A percentile compares a stretch with the other conserved stretches of the same genome.
Conservation (phyloP, 139 green algal species). For the Dunaliella sp. region DNA sequence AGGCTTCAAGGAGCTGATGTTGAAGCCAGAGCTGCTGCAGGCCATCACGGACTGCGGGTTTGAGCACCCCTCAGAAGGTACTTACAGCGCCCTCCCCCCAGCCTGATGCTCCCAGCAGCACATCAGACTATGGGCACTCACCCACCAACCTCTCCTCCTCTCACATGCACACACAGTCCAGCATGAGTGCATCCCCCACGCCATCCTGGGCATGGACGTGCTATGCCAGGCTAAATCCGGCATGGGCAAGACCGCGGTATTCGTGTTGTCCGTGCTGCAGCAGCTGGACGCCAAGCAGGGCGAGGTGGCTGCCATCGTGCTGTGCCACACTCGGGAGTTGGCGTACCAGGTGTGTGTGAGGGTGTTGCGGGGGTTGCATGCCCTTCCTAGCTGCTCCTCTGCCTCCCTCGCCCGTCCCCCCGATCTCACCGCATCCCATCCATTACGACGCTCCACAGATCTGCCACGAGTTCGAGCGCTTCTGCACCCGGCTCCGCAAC, state of each 20-base stretch:
- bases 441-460: slow-evolving; percentile 70
- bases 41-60: slow-evolving; percentile 98
- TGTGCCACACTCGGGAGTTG: slow-evolving; percentile 99
- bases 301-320: slow-evolving; percentile 81
- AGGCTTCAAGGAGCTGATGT: slow-evolving; percentile 97
- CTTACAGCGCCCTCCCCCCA: no score
- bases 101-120: no score
- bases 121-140: no score
- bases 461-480: slow-evolving; percentile 96
- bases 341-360: slow-evolving; percentile 86
- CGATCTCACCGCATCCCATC: neutral
- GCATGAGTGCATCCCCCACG: slow-evolving; percentile 98
- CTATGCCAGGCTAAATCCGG: slow-evolving; percentile 99
- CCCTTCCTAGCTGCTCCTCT: no score
- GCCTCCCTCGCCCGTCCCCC: neutral
- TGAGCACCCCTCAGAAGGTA: slow-evolving; percentile 99
- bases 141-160: neutral
- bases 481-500: slow-evolving; percentile 80
- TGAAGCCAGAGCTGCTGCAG: slow-evolving; percentile 89
- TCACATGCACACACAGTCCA: slow-evolving; percentile 76
- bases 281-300: slow-evolving; percentile 79
- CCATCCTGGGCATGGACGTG: slow-evolving; percentile 96
- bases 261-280: slow-evolving; percentile 98
- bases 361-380: no score
- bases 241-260: slow-evolving; percentile 99